These are phyloP conservation scores for Podosphaera xanthii DNA, from an alignment of 2,329 filamentous ascomycete species.

Conservation along the genomic window DNA sequence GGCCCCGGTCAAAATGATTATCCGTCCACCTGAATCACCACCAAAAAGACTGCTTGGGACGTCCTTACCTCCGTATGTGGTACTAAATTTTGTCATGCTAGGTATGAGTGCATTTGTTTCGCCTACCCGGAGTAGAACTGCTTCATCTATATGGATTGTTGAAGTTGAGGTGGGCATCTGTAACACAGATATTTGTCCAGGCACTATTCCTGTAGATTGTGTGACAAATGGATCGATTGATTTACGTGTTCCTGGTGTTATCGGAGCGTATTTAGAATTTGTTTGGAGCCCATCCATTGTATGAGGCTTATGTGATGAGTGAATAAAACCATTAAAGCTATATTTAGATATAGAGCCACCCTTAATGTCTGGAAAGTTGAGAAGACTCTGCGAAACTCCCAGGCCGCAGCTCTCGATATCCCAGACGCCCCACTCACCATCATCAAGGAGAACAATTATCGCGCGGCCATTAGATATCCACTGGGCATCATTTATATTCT, in stretches of 20 bases:
- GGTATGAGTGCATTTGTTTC: slow-evolving; percentile 15
- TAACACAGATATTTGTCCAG: slow-evolving; percentile 14
- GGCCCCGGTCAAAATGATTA: slow-evolving; percentile 13
- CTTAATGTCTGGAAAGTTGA: slow-evolving; percentile 19
- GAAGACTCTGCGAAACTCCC: slow-evolving; percentile 22
- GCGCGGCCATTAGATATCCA: slow-evolving; percentile 39
- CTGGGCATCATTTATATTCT: slow-evolving; percentile 35
- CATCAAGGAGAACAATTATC: slow-evolving; percentile 32
- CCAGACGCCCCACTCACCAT: slow-evolving; percentile 47
- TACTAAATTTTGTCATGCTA: slow-evolving; percentile 15
- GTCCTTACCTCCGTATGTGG: slow-evolving; percentile 7
- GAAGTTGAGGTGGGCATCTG: slow-evolving; percentile 11
- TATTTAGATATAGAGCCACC: slow-evolving; percentile 37
- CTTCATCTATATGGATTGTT: slow-evolving; percentile 13
- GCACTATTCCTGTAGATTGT: slow-evolving; percentile 3
- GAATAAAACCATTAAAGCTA: slow-evolving; percentile 33
- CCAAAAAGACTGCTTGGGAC: slow-evolving; percentile 11
- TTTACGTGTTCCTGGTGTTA: slow-evolving; percentile 36
- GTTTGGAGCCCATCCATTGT: slow-evolving; percentile 10
- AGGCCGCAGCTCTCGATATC: slow-evolving; percentile 36
- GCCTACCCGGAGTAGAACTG: slow-evolving; percentile 15
- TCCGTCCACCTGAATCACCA: slow-evolving; percentile 7
- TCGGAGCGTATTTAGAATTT: slow-evolving; percentile 32
- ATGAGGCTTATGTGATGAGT: slow-evolving; percentile 23
- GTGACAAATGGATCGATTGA: slow-evolving; percentile 12